Evolutionary conservation across 2,329 filamentous ascomycete species (phyloP).

Genomic region (Pseudogymnoascus sp.): DNA sequence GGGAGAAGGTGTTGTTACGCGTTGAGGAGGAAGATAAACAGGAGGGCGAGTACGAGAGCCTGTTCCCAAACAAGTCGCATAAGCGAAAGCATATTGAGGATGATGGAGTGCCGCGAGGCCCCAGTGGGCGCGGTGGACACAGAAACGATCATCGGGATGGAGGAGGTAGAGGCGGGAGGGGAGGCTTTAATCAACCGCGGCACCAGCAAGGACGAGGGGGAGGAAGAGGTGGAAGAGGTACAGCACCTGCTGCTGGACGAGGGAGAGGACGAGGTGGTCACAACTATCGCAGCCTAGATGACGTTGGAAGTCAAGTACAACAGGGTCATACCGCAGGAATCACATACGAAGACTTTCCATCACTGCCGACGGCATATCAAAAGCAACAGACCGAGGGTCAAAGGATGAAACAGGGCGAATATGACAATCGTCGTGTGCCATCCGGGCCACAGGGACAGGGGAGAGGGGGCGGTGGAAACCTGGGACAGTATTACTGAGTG

Average conservation of each 20-base stretch:
- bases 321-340: constrained; percentile 24
- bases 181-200: constrained; percentile 15
- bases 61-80: constrained; percentile 49
- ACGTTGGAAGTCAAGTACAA: constrained; percentile 36
- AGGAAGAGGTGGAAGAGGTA: constrained; percentile 29
- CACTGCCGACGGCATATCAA: constrained; percentile 26
- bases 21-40: constrained; percentile 63
- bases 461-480: background rate
- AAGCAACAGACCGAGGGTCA: constrained; percentile 19
- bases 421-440: background rate
- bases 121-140: constrained; percentile 26
- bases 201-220: constrained; percentile 14
- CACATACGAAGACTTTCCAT: constrained; percentile 29
- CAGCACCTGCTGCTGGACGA: constrained; percentile 25
- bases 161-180: constrained; percentile 30
- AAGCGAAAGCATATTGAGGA: constrained; percentile 56
- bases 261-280: constrained; percentile 41
- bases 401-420: constrained; percentile 1
- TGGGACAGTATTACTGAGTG: constrained; percentile 4
- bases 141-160: constrained; percentile 26
- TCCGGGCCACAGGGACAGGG: background rate
- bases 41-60: constrained; percentile 55
- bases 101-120: constrained; percentile 34
- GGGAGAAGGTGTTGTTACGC: constrained; percentile 75
- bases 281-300: constrained; percentile 60